Percentiles rank a stretch among this genome's conserved stretches.
Conservation (phyloP, 2,329 filamentous ascomycete genomes). For the Pleurostoma richardsiae region DNA sequence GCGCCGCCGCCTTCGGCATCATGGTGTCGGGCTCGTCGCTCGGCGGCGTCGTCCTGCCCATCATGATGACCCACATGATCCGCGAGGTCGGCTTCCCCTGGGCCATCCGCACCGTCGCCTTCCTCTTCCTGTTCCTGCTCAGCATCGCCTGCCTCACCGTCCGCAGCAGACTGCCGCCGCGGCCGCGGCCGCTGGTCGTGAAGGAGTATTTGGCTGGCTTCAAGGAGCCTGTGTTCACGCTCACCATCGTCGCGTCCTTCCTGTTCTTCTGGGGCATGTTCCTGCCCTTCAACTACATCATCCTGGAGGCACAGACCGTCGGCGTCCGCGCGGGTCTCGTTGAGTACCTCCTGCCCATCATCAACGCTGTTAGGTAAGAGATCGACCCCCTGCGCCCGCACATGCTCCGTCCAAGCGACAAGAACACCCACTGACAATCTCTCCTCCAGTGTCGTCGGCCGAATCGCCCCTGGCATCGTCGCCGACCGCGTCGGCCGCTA, state of each 20-base stretch:
- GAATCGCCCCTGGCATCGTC: constrained; percentile 43
- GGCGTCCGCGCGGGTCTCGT: constrained; percentile 35
- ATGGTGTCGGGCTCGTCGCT: constrained; percentile 42
- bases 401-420: no score
- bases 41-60: constrained; percentile 50
- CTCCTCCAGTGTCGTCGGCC: constrained; percentile 37
- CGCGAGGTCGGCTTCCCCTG: constrained; percentile 35
- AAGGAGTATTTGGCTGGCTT: constrained; percentile 41
- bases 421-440: constrained; percentile 1
- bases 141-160: constrained; percentile 21
- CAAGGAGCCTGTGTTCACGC: constrained; percentile 35
- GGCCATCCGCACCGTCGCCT: constrained; percentile 29
- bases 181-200: constrained; percentile 33
- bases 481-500: constrained; percentile 34
- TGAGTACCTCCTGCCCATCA: constrained; percentile 48
- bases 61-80: constrained; percentile 49
- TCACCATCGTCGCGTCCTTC: constrained; percentile 41
- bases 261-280: constrained; percentile 53
- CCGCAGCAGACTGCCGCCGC: constrained; percentile 26
- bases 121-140: constrained; percentile 28
- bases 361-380: constrained; percentile 45
- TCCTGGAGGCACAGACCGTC: constrained; percentile 38
- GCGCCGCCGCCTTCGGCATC: constrained; percentile 42
- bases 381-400: background rate
- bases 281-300: constrained; percentile 47